Conservation (phyloP, 495 filamentous ascomycete genomes). For the Penicillium odoratum region DNA sequence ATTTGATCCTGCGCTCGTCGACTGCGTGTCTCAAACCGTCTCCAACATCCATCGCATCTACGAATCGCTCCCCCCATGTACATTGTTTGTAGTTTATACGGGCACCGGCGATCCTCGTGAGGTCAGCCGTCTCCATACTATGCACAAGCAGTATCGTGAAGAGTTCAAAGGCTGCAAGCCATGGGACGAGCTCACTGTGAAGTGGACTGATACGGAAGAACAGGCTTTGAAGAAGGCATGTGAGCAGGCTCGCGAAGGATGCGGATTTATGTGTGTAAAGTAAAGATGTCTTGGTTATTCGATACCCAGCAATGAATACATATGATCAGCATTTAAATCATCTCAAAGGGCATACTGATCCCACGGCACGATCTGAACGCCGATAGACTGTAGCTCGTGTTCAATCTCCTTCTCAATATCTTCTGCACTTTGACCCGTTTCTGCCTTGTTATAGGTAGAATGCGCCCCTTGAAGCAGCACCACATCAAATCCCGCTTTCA, state of each 20-base stretch:
- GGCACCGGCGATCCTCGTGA: slow-evolving; percentile 87
- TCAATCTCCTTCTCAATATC: slow-evolving; percentile 4
- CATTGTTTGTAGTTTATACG: slow-evolving; percentile 83
- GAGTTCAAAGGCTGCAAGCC: slow-evolving; percentile 74
- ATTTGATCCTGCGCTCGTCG: slow-evolving; percentile 32
- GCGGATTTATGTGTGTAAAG: slow-evolving; percentile 83
- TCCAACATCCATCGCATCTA: slow-evolving; percentile 67
- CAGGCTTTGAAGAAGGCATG: slow-evolving; percentile 73
- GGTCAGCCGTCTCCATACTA: slow-evolving; percentile 66
- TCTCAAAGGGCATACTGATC: slow-evolving; percentile 1
- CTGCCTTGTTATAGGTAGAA: slow-evolving; percentile 1
- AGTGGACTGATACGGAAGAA: slow-evolving; percentile 89
- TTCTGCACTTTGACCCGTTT: slow-evolving; percentile 1
- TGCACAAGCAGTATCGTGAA: slow-evolving; percentile 70
- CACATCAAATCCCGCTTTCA: slow-evolving; percentile 3
- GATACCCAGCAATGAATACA: background rate
- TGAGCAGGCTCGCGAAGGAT: slow-evolving; percentile 66
- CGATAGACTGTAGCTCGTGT: background rate
- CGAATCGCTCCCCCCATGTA: slow-evolving; percentile 75
- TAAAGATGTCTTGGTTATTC: slow-evolving; percentile 23
- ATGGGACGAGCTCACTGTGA: slow-evolving; percentile 83
- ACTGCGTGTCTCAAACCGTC: slow-evolving; percentile 49
- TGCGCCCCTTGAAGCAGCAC: slow-evolving; percentile 5
- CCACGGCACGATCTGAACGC: slow-evolving; percentile 1
- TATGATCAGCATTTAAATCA: background rate